Percentiles rank a stretch among this genome's conserved stretches.
Evolutionary conservation across 805 yeast species (phyloP).

Genomic region (Metschnikowia orientalis): DNA sequence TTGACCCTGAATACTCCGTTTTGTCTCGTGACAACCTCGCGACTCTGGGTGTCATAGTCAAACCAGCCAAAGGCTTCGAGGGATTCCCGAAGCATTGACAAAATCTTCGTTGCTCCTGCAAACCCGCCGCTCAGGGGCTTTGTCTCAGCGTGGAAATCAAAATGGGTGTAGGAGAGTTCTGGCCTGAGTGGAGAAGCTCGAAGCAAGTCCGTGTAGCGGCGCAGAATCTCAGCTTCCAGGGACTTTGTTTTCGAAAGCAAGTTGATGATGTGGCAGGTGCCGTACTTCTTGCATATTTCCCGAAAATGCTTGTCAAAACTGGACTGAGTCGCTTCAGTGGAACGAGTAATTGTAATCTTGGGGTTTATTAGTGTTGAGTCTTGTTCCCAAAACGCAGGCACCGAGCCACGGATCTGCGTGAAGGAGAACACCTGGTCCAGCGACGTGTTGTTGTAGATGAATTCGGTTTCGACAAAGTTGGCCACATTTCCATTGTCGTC

Average conservation of each 20-base stretch:
- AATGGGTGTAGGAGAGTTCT: slow-evolving; percentile 58
- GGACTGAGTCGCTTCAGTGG: slow-evolving; percentile 89
- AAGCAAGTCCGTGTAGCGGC: slow-evolving; percentile 61
- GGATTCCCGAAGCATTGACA: slow-evolving; percentile 60
- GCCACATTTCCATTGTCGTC: slow-evolving; percentile 22
- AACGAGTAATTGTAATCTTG: slow-evolving; percentile 82
- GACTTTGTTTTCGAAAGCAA: slow-evolving; percentile 70
- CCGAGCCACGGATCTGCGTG: slow-evolving; percentile 90
- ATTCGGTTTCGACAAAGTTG: slow-evolving; percentile 54
- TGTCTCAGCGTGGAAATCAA: slow-evolving; percentile 93
- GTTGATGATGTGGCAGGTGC: slow-evolving; percentile 86
- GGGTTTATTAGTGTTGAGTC: slow-evolving; percentile 89
- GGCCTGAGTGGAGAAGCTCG: slow-evolving; percentile 24
- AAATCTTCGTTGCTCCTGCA: slow-evolving; percentile 69
- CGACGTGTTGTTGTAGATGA: slow-evolving; percentile 53
- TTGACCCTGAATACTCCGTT: slow-evolving; percentile 89
- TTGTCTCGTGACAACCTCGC: slow-evolving; percentile 65
- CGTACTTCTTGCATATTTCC: slow-evolving; percentile 66
- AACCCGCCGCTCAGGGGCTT: slow-evolving; percentile 74
- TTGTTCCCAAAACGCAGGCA: slow-evolving; percentile 98
- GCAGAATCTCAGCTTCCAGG: slow-evolving; percentile 69
- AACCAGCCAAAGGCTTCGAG: slow-evolving; percentile 80
- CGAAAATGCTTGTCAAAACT: slow-evolving; percentile 80
- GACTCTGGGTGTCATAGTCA: slow-evolving; percentile 56
- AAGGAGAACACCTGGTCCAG: slow-evolving; percentile 60